Evolutionary conservation across 768 basidiomycete genomes (phyloP).

Genomic region (Mycena belliarum): DNA sequence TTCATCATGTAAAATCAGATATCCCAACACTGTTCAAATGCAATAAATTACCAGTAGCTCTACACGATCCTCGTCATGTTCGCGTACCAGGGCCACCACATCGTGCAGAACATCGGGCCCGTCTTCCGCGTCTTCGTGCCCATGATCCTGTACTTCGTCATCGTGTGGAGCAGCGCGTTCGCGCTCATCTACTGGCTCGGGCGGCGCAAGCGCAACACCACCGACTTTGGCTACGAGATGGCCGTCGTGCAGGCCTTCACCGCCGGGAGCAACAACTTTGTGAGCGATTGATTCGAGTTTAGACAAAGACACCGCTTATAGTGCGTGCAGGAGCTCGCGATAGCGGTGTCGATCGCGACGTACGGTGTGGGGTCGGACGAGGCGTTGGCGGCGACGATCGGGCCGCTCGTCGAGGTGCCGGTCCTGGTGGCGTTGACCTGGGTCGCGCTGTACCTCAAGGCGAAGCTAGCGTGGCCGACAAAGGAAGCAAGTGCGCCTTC

Average conservation of each 20-base stretch:
- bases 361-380: conserved; percentile 79
- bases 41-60: too few relatives aligned
- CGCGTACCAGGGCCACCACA: conserved; percentile 67
- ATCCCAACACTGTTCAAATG: too few relatives aligned
- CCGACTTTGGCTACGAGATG: conserved; percentile 59
- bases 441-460: conserved; percentile 8
- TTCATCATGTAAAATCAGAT: too few relatives aligned
- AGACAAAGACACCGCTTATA: background rate
- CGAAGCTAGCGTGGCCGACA: conserved; percentile 3
- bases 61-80: conserved; percentile 82
- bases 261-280: conserved; percentile 78
- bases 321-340: conserved; percentile 67
- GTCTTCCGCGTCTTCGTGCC: conserved; percentile 85
- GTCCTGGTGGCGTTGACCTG: conserved; percentile 58
- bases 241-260: conserved; percentile 81
- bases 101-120: conserved; percentile 70
- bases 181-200: conserved; percentile 49
- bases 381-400: conserved; percentile 79
- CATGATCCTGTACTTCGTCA: conserved; percentile 72
- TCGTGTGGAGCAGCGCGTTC: conserved; percentile 76
- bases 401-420: conserved; percentile 76
- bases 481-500: too few relatives aligned
- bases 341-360: conserved; percentile 76
- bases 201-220: conserved; percentile 25
- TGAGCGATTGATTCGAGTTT: conserved; percentile 33